These are phyloP conservation scores for Domatiomyces catenatus DNA, from an alignment of 2,329 filamentous ascomycete genomes.

Conservation along the genomic window DNA sequence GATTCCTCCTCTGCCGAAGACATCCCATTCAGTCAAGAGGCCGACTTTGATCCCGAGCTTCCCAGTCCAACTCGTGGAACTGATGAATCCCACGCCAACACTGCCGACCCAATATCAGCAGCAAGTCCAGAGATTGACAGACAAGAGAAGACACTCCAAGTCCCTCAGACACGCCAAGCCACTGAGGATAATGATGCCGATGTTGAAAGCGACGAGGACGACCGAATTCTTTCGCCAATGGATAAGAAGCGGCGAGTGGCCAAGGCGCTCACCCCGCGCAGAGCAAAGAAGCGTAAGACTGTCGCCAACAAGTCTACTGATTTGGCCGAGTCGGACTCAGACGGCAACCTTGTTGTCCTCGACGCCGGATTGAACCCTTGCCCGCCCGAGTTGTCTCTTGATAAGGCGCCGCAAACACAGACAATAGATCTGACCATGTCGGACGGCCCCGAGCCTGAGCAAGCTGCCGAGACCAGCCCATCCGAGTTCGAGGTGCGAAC, in stretches of 20 bases:
- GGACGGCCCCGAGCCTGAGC: conserved; percentile 2
- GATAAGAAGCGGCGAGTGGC: neutral
- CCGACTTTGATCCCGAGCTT: conserved; percentile 1
- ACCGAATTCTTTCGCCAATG: conserved; percentile 2
- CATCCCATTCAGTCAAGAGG: conserved; percentile 5
- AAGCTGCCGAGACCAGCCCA: neutral
- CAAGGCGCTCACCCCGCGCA: neutral
- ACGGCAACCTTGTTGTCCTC: conserved; percentile 9
- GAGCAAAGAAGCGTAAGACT: neutral
- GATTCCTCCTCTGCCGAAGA: conserved; percentile 16
- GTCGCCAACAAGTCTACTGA: neutral
- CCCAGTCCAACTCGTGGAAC: neutral
- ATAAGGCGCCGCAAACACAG: conserved; percentile 3
- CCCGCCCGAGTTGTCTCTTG: conserved; percentile 3
- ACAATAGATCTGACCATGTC: conserved; percentile 22
- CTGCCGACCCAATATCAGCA: neutral
- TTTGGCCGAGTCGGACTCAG: conserved; percentile 3
- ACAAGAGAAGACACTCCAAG: neutral
- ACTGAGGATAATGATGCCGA: conserved; percentile 10
- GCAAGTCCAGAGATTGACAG: neutral
- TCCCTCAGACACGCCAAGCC: neutral
- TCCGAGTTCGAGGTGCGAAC: conserved; percentile 21
- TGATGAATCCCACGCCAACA: neutral
- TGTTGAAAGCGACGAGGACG: conserved; percentile 9
- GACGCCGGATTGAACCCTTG: conserved; percentile 5